Evolutionary conservation across 805 yeast species (phyloP).

Genomic region (Kodamaea leandrae): DNA sequence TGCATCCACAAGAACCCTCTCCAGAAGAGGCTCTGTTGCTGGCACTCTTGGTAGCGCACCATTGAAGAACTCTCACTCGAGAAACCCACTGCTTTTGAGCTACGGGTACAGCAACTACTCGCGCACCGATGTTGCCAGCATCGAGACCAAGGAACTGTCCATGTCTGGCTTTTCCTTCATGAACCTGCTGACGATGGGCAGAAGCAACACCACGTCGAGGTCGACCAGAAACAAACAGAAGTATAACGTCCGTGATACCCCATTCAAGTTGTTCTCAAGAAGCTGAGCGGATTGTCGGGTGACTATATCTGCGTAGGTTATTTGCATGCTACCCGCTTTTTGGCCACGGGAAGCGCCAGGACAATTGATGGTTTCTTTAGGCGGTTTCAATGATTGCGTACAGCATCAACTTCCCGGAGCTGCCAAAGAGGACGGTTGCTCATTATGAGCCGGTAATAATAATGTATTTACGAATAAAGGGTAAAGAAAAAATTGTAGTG

Average conservation of each 20-base stretch:
- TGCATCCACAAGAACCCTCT: neutral
- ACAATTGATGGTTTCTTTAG: neutral
- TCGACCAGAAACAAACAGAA: conserved; percentile 4
- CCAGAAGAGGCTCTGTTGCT: neutral
- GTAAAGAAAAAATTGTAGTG: no score
- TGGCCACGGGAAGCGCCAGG: neutral
- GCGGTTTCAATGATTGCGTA: neutral
- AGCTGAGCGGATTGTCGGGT: no score
- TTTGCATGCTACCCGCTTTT: no score
- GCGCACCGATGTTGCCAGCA: conserved; percentile 3
- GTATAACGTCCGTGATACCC: conserved; percentile 5
- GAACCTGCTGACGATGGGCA: neutral
- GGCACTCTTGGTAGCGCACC: neutral
- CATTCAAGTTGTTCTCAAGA: conserved; percentile 9
- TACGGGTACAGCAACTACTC: conserved; percentile 3
- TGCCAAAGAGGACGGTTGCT: no score
- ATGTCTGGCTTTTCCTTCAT: conserved; percentile 10
- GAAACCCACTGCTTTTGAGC: neutral
- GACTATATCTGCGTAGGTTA: no score
- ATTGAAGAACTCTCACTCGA: neutral
- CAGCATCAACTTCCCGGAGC: conserved; percentile 1
- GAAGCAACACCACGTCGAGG: conserved; percentile 1
- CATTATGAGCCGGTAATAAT: no score
- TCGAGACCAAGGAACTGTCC: conserved; percentile 1
- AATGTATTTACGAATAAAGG: no score